Percentiles rank a stretch among this genome's conserved stretches.
These are phyloP conservation scores for Kuraishia piskuri DNA, from an alignment of 805 yeast species.

Conservation along the genomic window DNA sequence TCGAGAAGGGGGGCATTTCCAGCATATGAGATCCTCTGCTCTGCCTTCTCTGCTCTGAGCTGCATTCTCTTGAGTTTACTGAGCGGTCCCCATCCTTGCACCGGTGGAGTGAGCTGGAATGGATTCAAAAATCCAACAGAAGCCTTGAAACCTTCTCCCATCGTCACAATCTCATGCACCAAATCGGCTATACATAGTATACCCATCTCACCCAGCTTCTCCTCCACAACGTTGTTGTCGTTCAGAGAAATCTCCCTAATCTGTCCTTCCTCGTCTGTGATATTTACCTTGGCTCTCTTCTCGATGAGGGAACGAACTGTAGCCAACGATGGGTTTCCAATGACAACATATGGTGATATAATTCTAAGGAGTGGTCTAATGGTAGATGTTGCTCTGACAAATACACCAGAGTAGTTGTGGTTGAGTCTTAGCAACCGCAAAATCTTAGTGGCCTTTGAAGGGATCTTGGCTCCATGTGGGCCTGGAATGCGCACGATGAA, in stretches of 20 bases:
- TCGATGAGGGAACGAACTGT: conserved; percentile 68
- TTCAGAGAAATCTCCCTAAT: conserved; percentile 40
- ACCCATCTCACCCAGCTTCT: conserved; percentile 58
- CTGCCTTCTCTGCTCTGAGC: conserved; percentile 38
- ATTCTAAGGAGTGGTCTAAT: conserved; percentile 57
- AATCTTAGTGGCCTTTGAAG: conserved; percentile 52
- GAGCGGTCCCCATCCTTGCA: conserved; percentile 68
- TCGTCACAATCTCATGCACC: conserved; percentile 55
- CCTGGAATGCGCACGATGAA: conserved; percentile 64
- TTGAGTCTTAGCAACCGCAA: conserved; percentile 53
- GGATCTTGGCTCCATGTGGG: conserved; percentile 56
- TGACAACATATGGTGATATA: conserved; percentile 63
- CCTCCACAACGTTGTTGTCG: conserved; percentile 71
- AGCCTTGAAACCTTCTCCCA: conserved; percentile 58
- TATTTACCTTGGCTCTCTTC: conserved; percentile 58
- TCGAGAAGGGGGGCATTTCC: conserved; percentile 60
- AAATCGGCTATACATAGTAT: conserved; percentile 76
- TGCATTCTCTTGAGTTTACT: conserved; percentile 59
- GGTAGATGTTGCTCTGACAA: conserved; percentile 53
- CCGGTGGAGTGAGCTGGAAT: conserved; percentile 59
- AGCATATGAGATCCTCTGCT: conserved; percentile 42
- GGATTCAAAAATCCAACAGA: conserved; percentile 61
- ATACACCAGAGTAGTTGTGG: conserved; percentile 60
- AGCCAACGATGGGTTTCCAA: conserved; percentile 67
- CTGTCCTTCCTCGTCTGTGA: conserved; percentile 24